Base-by-base conservation (phyloP, 1,284 basidiomycete species). In the Austroboletus niveus region DNA sequence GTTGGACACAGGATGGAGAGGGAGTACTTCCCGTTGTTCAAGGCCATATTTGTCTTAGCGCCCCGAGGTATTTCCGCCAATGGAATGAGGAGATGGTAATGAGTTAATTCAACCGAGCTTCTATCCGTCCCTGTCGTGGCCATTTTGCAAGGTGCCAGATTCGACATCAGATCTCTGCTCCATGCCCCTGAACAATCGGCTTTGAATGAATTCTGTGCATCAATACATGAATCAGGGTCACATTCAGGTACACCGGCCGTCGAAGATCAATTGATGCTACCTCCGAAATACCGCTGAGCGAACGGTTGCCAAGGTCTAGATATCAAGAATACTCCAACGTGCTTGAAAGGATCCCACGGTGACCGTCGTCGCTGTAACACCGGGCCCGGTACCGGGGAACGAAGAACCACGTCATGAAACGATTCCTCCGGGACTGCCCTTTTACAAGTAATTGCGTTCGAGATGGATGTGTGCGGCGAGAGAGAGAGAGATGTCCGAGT, bases 161-260 rank as follows among this genome's bases (percentile, higher is more conserved):
- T 63, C 40, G 30, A 45, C 8, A 47, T 35, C 30, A 56, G 65
- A 64, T 64, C 62, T 58, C 45, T 42, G 8, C 41, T 9, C 8
- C 36, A 52, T 46, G 40, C 42, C 59, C 61, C 63, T 67, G 61
- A 60, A 42, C 5, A 27, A 27, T 52, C 56, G 47, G 52, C 22
- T 34, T 39, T 17, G 48, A 66, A 66, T 61, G 60, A 65, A 63
- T 43, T 39, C 41, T 56, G 56, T 52, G 42, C 50, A 50, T 8
- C n/a, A 11, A 34, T 48, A 47, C 54, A 64, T 68, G 59, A 64
- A 56, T 60, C 65, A 63, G 62, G 65, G 63, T 60, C 65, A 49
- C 27, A n/a, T 20, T 61, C 62, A 62, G 61, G 59, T 58, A 62
- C 61, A 22, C 22, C 22, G 22, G 34, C 30, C 7, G 29, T 29